Evolutionary conservation across 1,284 basidiomycete genomes (phyloP), one percentile per base, ranked within the genome.

Genomic region (Butyriboletus appendiculatus): DNA sequence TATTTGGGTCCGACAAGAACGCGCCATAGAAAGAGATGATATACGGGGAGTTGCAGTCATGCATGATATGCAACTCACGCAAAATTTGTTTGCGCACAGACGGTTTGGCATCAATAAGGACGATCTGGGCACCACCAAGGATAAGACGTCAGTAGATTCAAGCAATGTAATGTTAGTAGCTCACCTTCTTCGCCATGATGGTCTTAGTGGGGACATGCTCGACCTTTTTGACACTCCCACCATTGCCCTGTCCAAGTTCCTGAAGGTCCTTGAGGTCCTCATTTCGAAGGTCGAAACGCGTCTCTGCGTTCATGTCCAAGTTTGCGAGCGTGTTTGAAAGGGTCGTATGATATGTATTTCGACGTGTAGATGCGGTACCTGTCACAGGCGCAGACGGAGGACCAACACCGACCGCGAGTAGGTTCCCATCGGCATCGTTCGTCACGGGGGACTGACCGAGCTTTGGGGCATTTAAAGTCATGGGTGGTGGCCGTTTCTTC

Each of bases 1-100:
- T 96, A 64, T 98, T 97, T 12, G 96, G 95, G 68, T 99, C 96
- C 12, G 88, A 86, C 41, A 98, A 79, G 76, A 94, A 99, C 28
- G 97, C 96, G 58, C 97, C 96, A 68, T 92, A 98, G 76, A 96
- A 98, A 2, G 90, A 94, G 63, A 99, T 91, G 68, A 99, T 99
- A 75, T 94, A 93, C 24, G 83, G 82, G 4, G 93, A 97, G 60
- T 90, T 81, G 74, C 97, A 99, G 70, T 98, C 92, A 73, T 98
- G 94, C 90, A 99, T 93, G 75, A 99, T 98, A 69, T 99, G 96
- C 53, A 99, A 80, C 69, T 99, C 96, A 53, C 96, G 89, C 26
- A 99, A 79, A 60, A 99, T 99, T 74, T 99, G 97, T 72, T 98
- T 99, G 59, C 96, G 85, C n/a, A 98, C 90, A 2, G 93, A 86